These are phyloP conservation scores for Pisolithus marmoratus DNA, from an alignment of 768 basidiomycete genomes.

Conservation along the genomic window DNA sequence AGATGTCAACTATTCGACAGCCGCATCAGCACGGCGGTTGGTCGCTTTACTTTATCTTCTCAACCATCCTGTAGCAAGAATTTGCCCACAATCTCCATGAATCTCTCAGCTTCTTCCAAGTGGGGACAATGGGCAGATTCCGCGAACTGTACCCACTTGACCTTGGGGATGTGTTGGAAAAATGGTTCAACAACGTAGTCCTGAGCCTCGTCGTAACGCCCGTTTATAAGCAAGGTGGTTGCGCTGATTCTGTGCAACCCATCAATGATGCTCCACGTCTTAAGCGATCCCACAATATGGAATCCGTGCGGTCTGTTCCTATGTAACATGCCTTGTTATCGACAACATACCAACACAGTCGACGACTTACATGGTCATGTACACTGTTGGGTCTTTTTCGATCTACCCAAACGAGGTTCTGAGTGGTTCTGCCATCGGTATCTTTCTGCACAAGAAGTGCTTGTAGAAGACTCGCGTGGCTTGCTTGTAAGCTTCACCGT, in stretches of 20 bases:
- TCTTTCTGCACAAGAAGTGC: constrained; percentile 37
- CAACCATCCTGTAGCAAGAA: constrained; percentile 21
- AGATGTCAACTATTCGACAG: not conserved
- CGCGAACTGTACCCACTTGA: constrained; percentile 33
- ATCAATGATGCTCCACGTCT: constrained; percentile 30
- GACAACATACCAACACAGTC: not conserved
- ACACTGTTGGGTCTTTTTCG: constrained; percentile 44
- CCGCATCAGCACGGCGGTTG: not conserved
- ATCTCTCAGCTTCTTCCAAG: constrained; percentile 32
- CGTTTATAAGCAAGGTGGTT: constrained; percentile 32
- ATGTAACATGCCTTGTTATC: not conserved
- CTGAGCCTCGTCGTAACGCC: constrained; percentile 32
- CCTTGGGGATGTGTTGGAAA: constrained; percentile 27
- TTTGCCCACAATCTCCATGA: constrained; percentile 26
- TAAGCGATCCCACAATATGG: constrained; percentile 27
- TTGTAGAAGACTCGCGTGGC: constrained; percentile 39
- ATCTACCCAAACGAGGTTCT: constrained; percentile 25
- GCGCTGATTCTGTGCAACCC: constrained; percentile 28
- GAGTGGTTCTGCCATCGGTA: constrained; percentile 41
- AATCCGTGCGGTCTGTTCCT: constrained; percentile 41
- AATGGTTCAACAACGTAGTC: constrained; percentile 29
- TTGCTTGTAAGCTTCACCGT: constrained; percentile 39
- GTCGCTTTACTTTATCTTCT: not conserved
- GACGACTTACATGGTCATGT: constrained; percentile 37
- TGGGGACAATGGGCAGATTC: constrained; percentile 33